A percentile compares a stretch with the other conserved stretches of the same genome.
These are phyloP conservation scores for Dactylorhiza incarnata DNA, from an alignment of 106 monocot genomes.

Conservation along the genomic window DNA sequence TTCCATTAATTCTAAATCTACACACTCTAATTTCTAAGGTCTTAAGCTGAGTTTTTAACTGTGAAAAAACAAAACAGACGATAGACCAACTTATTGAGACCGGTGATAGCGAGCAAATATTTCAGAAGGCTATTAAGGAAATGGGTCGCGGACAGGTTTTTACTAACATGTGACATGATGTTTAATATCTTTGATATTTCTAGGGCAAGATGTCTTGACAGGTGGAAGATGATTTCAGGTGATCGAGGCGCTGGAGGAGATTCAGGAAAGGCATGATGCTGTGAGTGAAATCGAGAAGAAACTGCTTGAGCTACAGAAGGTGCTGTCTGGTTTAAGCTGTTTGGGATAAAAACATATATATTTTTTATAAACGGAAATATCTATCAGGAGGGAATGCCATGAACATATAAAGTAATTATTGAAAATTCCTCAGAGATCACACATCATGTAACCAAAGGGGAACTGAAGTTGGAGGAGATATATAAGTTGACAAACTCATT, in stretches of 20 bases:
- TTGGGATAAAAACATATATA: no score
- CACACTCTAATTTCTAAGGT: background rate
- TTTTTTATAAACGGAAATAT: no score
- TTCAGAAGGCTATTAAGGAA: conserved; percentile 46
- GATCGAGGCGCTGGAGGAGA: conserved; percentile 34
- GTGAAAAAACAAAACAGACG: conserved; percentile 15
- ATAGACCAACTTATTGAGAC: conserved; percentile 56
- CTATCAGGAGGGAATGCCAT: no score
- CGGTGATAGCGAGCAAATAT: conserved; percentile 52
- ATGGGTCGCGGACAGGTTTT: conserved; percentile 46
- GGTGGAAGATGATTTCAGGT: conserved; percentile 16
- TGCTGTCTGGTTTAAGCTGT: background rate
- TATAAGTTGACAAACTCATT: no score
- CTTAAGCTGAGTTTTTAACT: background rate
- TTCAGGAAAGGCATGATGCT: conserved; percentile 55
- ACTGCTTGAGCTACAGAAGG: conserved; percentile 46
- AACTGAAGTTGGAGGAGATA: no score
- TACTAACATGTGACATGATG: background rate
- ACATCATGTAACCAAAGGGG: no score
- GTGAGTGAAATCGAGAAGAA: conserved; percentile 52
- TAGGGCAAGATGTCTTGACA: background rate
- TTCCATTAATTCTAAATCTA: background rate
- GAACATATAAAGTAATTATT: no score
- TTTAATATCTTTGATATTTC: background rate
- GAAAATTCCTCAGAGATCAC: no score